Base-by-base conservation (phyloP, 78 protist genomes). In the Chrysochromulina parva region DNA sequence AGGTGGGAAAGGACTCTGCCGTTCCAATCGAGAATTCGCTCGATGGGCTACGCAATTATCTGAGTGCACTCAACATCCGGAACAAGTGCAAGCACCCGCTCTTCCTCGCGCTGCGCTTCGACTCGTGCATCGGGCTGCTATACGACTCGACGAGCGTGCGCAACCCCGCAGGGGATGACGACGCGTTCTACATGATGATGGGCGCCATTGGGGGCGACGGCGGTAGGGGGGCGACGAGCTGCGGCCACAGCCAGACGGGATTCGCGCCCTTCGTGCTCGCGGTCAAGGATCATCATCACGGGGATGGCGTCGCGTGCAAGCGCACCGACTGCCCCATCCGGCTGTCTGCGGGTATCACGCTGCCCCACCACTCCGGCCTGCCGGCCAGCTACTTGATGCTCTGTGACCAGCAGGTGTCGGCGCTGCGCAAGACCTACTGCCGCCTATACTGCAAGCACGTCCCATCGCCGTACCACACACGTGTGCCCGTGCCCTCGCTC, bases 61-160 rank as follows among this genome's bases (percentile, higher is more conserved):
- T 71, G 26, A n/a, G 52, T 10, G 80, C 80, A 13, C 55, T 71
- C 55, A 71, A 71, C 80, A 71, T 71, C 80, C 80, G 80, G n/a
- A 71, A 71, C 80, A 71, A 71, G 80, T 28, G 80, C 80, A 71
- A 71, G 80, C 80, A 71, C 80, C 80, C 80, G 80, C 80, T 71
- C 60, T 71, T 71, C 80, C 80, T 71, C 16, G 52, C 17, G n/a
- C 80, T 71, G n/a, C 38, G 80, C 38, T 71, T 71, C 80, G 52
- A 71, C 80, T 5, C 80, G 52, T 71, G 80, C 80, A 52, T 71
- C 80, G 80, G 80, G 6, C 52, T 71, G n/a, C 52, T 71, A 19
- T 71, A 71, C 52, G 80, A 71, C 80, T 14, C 53, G 55, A 38
- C 13, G 19, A 5, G 80, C 53, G 47, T 14, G 80, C 52, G n/a